Evolutionary conservation across 306 rosid genomes (phyloP), one percentile per base, ranked within the genome.

Genomic region (Sicyos baderoa): DNA sequence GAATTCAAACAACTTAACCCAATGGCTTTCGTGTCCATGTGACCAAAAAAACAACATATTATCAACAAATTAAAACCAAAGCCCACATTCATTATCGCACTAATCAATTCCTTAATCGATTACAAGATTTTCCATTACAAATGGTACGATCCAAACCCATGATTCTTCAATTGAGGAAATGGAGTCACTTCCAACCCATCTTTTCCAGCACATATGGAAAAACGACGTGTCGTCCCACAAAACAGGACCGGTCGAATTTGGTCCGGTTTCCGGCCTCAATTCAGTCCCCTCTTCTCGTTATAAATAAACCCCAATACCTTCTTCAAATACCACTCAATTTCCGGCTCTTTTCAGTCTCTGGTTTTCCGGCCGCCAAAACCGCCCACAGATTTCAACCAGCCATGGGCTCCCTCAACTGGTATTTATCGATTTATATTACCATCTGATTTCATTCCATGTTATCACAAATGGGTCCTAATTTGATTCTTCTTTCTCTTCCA

Each of bases 341-440:
- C 70, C 70, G 15, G 2, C 70, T 12, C 54, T 65, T 65, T 65
- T 35, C 54, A 56, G 77, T 73, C 74, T 62, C 75, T 37, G 25
- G 86, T 50, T 76, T 40, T 8, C 21, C 61, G 64, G 61, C 27
- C 70, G 18, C 3, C 11, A 37, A 9, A 12, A 65, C 55, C 32
- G 72, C 58, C 55, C 55, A 29, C 42, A 0, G 72, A 44, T 17
- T 37, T 35, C 68, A 14, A 35, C 65, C 76, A 18, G 14, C 53
- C 72, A 79, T 78, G 81, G 74, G 73, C 63, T 81, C 89, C 44
- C 69, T 55, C 17, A 82, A 25, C 68, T 82, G 76, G 89, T 85
- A 49, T 62, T 11, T 5, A 0, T 6, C 18, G 19, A 1, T 63
- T 40, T 35, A 27, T n/a, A 16, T 16, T 32, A 9, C 10, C 18